Conservation (phyloP, 306 rosid species). For the Neltuma alba region DNA sequence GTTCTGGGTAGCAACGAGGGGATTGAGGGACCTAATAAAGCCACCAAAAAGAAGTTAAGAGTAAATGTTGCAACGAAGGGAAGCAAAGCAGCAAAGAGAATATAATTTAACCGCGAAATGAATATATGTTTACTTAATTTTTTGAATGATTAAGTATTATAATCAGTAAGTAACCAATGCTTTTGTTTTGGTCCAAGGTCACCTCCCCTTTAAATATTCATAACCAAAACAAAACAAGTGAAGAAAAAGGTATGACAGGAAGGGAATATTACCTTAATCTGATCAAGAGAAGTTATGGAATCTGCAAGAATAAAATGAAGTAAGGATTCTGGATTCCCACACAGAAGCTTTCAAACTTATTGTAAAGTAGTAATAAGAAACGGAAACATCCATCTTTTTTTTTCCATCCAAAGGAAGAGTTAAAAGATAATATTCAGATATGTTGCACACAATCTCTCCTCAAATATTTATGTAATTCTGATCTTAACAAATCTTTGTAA, state of each 20-base stretch:
- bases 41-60: slow-evolving; percentile 2
- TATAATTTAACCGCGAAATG: not conserved
- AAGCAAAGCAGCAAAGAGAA: not conserved
- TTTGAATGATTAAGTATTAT: slow-evolving; percentile 1
- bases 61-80: slow-evolving; percentile 2
- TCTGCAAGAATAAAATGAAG: slow-evolving; percentile 37
- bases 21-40: slow-evolving; percentile 36
- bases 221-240: slow-evolving; percentile 10
- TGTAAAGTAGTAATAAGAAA: not conserved
- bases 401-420: not conserved
- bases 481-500: too few species aligned
- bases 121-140: not conserved
- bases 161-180: slow-evolving; percentile 12
- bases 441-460: not conserved
- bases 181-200: not conserved
- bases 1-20: slow-evolving; percentile 46
- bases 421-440: not conserved
- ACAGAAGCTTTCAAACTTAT: not conserved
- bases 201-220: not conserved
- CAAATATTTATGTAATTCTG: not conserved
- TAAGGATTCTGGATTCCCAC: not conserved
- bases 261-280: slow-evolving; percentile 33
- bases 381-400: not conserved
- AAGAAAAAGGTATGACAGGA: not conserved
- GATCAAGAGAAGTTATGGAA: slow-evolving; percentile 24